phyloP scores from a whole-genome alignment of 352 stramenopile genomes.

The Phytophthora meadii region DNA sequence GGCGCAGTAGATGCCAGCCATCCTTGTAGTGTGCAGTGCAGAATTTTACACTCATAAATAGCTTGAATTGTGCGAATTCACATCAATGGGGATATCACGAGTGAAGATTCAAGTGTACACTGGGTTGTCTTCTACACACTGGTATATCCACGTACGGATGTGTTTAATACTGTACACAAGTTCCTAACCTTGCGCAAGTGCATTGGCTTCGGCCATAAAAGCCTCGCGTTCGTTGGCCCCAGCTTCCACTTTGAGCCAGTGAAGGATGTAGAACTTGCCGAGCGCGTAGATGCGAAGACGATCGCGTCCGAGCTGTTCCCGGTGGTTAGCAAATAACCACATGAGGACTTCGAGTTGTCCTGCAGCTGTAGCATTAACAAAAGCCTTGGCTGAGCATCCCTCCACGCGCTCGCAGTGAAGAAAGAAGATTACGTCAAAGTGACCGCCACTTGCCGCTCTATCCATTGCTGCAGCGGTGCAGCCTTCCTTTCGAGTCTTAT shows the following conservation, averaged over 20 bases:
- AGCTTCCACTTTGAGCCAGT: slow-evolving; percentile 38
- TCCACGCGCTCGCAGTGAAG: slow-evolving; percentile 27
- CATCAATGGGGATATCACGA: slow-evolving; percentile 4
- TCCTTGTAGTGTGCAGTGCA: too few relatives aligned
- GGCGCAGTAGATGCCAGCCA: too few relatives aligned
- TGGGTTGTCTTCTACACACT: slow-evolving; percentile 17
- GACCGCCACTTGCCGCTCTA: slow-evolving; percentile 24
- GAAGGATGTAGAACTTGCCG: slow-evolving; percentile 41
- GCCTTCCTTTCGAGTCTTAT: slow-evolving; percentile 21
- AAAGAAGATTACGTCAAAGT: slow-evolving; percentile 31
- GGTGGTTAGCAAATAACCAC: slow-evolving; percentile 34
- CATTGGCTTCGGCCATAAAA: slow-evolving; percentile 24
- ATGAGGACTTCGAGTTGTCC: slow-evolving; percentile 43
- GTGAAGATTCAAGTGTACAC: slow-evolving; percentile 5
- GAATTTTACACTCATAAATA: too few relatives aligned
- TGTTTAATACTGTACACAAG: slow-evolving; percentile 27
- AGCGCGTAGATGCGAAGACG: slow-evolving; percentile 40
- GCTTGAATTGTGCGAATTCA: too few relatives aligned
- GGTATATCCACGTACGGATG: slow-evolving; percentile 12
- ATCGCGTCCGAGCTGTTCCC: slow-evolving; percentile 33
- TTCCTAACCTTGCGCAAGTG: slow-evolving; percentile 23
- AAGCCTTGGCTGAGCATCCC: slow-evolving; percentile 28
- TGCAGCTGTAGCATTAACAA: slow-evolving; percentile 38
- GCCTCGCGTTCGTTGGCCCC: slow-evolving; percentile 23
- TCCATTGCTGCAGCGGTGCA: slow-evolving; percentile 33